A percentile compares a stretch with the other conserved stretches of the same genome.
Evolutionary conservation across 129 eudicot genomes (phyloP).

Genomic region (sunflower (Helianthus annuus)): HanXRQr2.0-SUNRISE NC_035445.2:91404573-91405072

Average conservation of each 20-base stretch:
- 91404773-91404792: too few species aligned
- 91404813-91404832: conserved; percentile 66
- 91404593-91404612: not conserved
- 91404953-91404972: not conserved
- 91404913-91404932: not conserved
- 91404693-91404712: not conserved
- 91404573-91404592: too few species aligned
- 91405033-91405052: conserved; percentile 89
- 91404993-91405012: conserved; percentile 45
- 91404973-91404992: not conserved
- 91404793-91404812: conserved; percentile 55
- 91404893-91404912: conserved; percentile 69
- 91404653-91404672: not conserved
- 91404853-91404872: conserved; percentile 69
- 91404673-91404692: not conserved
- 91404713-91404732: too few species aligned
- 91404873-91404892: conserved; percentile 87
- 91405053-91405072: conserved; percentile 41
- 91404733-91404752: too few species aligned
- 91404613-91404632: not conserved
- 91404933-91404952: not conserved
- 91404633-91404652: not conserved
- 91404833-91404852: conserved; percentile 69
- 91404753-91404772: too few species aligned
- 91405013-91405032: conserved; percentile 65